Percentiles rank a stretch among this genome's conserved stretches.
These are phyloP conservation scores for Sorghum bicolor DNA, from an alignment of 176 grass and related monocot species.

Conservation along the genomic window DNA sequence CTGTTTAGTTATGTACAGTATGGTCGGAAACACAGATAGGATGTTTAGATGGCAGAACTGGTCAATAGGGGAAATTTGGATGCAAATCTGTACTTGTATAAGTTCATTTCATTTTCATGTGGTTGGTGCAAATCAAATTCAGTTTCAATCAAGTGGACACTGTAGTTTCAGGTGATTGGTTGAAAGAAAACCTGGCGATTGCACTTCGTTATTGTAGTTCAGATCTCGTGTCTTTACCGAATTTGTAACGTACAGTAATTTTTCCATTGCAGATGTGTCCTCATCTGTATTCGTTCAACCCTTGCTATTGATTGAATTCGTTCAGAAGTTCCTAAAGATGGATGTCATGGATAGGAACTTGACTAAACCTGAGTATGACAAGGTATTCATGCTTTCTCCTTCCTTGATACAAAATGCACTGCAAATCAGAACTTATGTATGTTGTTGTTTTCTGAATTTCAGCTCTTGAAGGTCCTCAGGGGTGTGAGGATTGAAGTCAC, in stretches of 20 bases:
- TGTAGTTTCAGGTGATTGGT: neutral
- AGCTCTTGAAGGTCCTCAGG: conserved; percentile 49
- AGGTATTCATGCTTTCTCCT: conserved; percentile 27
- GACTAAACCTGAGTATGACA: conserved; percentile 18
- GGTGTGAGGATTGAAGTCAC: conserved; percentile 56
- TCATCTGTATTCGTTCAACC: conserved; percentile 51
- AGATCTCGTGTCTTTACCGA: neutral
- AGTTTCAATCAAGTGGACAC: neutral
- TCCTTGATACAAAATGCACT: neutral
- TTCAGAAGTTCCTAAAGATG: conserved; percentile 23
- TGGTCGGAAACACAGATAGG: neutral
- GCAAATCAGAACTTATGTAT: neutral
- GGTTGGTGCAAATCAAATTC: neutral
- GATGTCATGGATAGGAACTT: neutral
- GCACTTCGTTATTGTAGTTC: neutral
- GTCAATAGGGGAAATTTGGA: neutral
- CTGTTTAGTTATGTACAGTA: neutral
- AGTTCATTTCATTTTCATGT: neutral
- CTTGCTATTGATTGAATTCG: conserved; percentile 29
- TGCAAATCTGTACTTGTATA: neutral
- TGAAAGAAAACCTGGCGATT: neutral
- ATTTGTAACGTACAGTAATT: neutral
- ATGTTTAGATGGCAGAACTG: neutral
- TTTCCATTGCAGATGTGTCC: conserved; percentile 47
- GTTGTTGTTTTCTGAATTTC: neutral